These are phyloP conservation scores for Cajanus cajan DNA, from an alignment of 306 rosid species.

Conservation along the genomic window DNA sequence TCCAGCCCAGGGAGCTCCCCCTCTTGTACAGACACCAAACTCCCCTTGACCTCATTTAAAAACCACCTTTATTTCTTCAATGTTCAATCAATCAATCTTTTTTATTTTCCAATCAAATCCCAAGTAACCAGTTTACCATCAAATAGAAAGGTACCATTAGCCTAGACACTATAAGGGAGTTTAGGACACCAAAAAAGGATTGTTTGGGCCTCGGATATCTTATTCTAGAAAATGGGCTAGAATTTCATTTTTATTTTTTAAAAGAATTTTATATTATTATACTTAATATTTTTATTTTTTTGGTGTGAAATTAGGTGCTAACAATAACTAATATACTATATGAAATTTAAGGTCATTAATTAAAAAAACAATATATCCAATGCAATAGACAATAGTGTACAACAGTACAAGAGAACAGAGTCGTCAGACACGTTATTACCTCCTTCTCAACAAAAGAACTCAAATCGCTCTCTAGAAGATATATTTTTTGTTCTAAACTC, in stretches of 20 bases:
- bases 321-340: slow-evolving; percentile 6
- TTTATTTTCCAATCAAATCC: neutral
- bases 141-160: neutral
- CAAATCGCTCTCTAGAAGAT: slow-evolving; percentile 51
- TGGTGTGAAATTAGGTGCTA: neutral
- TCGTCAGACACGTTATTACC: slow-evolving; percentile 41
- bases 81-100: neutral
- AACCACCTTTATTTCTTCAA: neutral
- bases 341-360: slow-evolving; percentile 5
- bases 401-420: neutral
- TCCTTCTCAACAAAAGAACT: slow-evolving; percentile 40
- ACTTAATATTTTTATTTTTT: neutral
- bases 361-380: neutral
- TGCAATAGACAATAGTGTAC: neutral
- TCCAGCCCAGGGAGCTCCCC: neutral
- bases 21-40: neutral
- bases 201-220: neutral
- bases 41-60: neutral
- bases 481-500: slow-evolving; percentile 57
- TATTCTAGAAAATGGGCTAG: neutral
- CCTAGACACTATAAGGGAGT: neutral
- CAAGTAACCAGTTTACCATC: neutral
- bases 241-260: neutral
- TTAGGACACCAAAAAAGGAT: neutral
- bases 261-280: neutral